These are phyloP conservation scores for Penicillium sp. DNA, from an alignment of 2,329 filamentous ascomycete genomes.

Conservation along the genomic window DNA sequence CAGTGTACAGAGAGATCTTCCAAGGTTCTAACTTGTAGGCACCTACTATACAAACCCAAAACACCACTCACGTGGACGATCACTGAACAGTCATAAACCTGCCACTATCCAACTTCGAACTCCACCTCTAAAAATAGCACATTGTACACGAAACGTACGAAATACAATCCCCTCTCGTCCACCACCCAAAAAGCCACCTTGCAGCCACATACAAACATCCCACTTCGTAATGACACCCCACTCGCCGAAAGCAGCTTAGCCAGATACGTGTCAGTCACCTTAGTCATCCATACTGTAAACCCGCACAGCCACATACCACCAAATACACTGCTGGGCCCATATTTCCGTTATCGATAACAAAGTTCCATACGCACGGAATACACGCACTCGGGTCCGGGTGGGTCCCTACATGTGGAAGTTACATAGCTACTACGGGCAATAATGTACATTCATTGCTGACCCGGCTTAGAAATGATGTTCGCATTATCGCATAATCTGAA, in stretches of 20 bases:
- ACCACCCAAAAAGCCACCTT: not conserved
- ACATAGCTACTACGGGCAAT: not conserved
- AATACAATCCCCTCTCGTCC: not conserved
- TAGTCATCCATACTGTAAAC: not conserved
- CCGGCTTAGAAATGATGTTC: not conserved
- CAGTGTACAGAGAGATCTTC: not conserved
- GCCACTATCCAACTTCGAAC: not conserved
- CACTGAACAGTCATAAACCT: not conserved
- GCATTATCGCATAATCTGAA: not conserved
- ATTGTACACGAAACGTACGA: not conserved
- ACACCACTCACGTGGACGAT: not conserved
- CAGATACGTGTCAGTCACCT: not conserved
- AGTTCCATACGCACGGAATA: conserved; percentile 2
- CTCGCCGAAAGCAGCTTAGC: not conserved
- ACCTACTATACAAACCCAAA: not conserved
- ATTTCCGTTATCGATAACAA: conserved; percentile 5
- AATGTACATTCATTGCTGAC: not conserved
- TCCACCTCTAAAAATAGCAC: not conserved
- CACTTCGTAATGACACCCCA: not conserved
- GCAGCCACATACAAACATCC: not conserved
- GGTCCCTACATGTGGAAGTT: not conserved
- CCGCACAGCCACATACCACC: not conserved
- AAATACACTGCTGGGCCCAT: not conserved
- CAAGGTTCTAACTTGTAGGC: not conserved
- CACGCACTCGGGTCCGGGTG: not conserved